Percentiles rank a stretch among this genome's conserved stretches.
Evolutionary conservation across 176 grass and related monocot species (phyloP).

Genomic region (Calamus simplicifolius): DNA sequence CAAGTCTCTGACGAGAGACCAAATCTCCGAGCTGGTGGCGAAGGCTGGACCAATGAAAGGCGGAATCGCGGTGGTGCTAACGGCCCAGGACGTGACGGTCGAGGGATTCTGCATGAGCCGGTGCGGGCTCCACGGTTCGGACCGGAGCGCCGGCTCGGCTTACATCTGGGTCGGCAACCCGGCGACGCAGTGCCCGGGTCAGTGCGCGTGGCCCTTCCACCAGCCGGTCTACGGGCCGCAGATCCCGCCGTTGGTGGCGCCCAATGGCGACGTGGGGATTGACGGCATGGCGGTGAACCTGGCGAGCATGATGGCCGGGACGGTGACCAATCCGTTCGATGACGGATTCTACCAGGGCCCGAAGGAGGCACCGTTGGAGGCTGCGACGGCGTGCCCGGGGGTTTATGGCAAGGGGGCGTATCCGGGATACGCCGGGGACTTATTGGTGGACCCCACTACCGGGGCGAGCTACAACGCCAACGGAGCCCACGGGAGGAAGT

Average conservation of each 20-base stretch:
- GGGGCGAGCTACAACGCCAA: constrained; percentile 33
- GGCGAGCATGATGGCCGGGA: constrained; percentile 40
- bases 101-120: constrained; percentile 58
- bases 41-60: constrained; percentile 12
- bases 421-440: constrained; percentile 40
- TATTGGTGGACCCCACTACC: constrained; percentile 36
- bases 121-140: constrained; percentile 46
- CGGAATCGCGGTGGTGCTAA: constrained; percentile 45
- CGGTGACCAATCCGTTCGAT: constrained; percentile 45
- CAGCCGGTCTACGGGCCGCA: constrained; percentile 51
- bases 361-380: constrained; percentile 37
- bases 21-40: constrained; percentile 42
- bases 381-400: constrained; percentile 40
- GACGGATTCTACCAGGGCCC: constrained; percentile 53
- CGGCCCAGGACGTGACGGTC: constrained; percentile 50
- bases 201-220: constrained; percentile 60
- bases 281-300: constrained; percentile 52
- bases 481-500: too few species aligned
- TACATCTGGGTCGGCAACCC: constrained; percentile 19
- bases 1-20: constrained; percentile 29
- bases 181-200: constrained; percentile 41
- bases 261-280: constrained; percentile 41
- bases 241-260: constrained; percentile 30
- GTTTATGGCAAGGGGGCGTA: constrained; percentile 45
- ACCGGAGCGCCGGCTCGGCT: constrained; percentile 32